Evolutionary conservation across 768 basidiomycete genomes (phyloP).

Genomic region (Pseudohyphozyma bogoriensis): DNA sequence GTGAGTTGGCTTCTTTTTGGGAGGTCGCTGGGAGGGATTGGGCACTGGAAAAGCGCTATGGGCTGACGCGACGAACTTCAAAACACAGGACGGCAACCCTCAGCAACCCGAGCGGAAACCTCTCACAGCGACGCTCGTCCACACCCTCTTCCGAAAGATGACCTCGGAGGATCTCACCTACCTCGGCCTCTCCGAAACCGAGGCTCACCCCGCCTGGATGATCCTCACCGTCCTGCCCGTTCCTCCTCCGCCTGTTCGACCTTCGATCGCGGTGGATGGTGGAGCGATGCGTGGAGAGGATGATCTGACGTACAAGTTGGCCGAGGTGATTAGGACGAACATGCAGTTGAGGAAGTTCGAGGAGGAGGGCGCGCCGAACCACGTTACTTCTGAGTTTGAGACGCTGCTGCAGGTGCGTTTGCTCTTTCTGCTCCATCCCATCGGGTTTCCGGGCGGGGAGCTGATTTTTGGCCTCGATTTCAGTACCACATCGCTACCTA

Average conservation of each 20-base stretch:
- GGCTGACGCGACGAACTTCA: neutral
- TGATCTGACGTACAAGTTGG: slow-evolving; percentile 94
- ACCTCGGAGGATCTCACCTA: slow-evolving; percentile 74
- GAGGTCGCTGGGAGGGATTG: neutral
- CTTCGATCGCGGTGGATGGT: slow-evolving; percentile 93
- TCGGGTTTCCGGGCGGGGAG: slow-evolving; percentile 5
- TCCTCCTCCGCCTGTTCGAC: slow-evolving; percentile 93
- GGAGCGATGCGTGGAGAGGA: slow-evolving; percentile 95
- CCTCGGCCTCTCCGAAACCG: slow-evolving; percentile 86
- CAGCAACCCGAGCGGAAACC: slow-evolving; percentile 30
- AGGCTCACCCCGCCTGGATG: slow-evolving; percentile 99
- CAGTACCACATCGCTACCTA: slow-evolving; percentile 98
- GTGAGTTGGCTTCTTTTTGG: slow-evolving; percentile 43
- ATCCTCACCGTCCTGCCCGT: slow-evolving; percentile 95
- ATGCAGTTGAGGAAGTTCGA: slow-evolving; percentile 84
- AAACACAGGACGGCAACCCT: slow-evolving; percentile 17
- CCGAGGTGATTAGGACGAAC: slow-evolving; percentile 91
- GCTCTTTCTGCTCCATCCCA: neutral
- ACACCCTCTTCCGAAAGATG: slow-evolving; percentile 92
- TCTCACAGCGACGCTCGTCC: slow-evolving; percentile 52
- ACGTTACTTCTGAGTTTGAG: slow-evolving; percentile 91
- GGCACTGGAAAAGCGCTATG: too few species aligned
- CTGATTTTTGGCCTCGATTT: neutral
- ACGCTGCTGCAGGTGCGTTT: slow-evolving; percentile 78
- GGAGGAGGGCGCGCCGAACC: slow-evolving; percentile 91